These are phyloP conservation scores for Fusarium newnesense DNA, from an alignment of 2,329 filamentous ascomycete species.

Conservation along the genomic window DNA sequence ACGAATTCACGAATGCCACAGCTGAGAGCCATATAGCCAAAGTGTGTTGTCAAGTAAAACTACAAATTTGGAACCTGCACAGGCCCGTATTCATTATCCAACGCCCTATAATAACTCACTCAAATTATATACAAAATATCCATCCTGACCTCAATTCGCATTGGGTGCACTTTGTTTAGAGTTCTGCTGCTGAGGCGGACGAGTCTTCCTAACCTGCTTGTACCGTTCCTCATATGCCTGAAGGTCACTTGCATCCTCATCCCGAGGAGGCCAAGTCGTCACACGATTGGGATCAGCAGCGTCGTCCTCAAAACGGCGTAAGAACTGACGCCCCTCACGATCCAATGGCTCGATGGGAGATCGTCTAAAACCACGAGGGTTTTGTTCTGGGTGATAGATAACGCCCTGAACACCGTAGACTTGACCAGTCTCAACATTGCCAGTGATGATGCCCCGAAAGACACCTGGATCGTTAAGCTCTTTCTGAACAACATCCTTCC, in stretches of 20 bases:
- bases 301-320: conserved; percentile 7
- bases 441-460: not conserved
- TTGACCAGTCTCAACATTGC: accelerated
- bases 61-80: not conserved
- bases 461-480: conserved; percentile 2
- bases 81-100: not conserved
- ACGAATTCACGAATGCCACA: not conserved
- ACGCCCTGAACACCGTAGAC: not conserved
- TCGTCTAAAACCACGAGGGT: accelerated
- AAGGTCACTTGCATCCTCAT: conserved; percentile 10
- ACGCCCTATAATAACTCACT: not conserved
- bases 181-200: not conserved
- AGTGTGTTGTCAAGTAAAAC: accelerated
- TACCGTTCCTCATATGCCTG: not conserved
- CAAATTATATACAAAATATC: not conserved
- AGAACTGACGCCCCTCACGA: conserved; percentile 1
- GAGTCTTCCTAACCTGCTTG: not conserved
- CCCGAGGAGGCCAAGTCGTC: conserved; percentile 14
- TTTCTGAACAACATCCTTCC: not conserved
- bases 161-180: not conserved
- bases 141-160: not conserved
- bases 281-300: not conserved
- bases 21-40: not conserved
- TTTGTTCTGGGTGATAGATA: not conserved
- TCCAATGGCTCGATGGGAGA: not conserved